Evolutionary conservation across 148 eudicot species (phyloP), one percentile per base, ranked within the genome.

Genomic region (Amaranthus hypochondriacus): DNA sequence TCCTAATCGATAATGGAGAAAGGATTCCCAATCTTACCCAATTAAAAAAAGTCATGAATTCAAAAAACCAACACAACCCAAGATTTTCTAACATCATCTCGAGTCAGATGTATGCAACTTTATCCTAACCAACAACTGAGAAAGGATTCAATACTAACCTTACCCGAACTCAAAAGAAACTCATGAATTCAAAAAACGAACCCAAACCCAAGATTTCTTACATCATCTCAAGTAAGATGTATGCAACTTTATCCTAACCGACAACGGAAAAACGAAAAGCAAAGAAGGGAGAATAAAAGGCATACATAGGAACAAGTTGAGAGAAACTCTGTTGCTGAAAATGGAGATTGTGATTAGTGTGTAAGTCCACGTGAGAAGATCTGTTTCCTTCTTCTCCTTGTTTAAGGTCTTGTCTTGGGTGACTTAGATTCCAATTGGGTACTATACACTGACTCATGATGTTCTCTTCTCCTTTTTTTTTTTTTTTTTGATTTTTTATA

Each of bases 321-420:
- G 83, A 59, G 77, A 56, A 68, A 75, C 21, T 58, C 55, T 74
- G 76, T 1, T 78, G 81, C 56, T 59, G 69, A 62, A 63, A 73
- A 13, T 56, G 77, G 51, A 28, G 39, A 28, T 39, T 62, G 44
- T 73, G 69, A 43, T 70, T 56, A 54, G 68, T 28, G 28, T 65
- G 51, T 18, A 42, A 77, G 75, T 81, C 73, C 77, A 84, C 85
- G 80, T 87, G 87, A 77, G 86, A 79, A 68, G 85, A 85, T 87
- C 76, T 89, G 66, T 83, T 81, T 49, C 78, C 78, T 18, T 77
- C 85, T 62, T 77, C 83, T 79, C 14, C 84, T 78, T 64, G 83
- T 72, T 43, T 63, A 39, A 74, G 65, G 69, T 75, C 79, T 82
- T 80, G 84, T 78, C 79, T 83, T 75, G 81, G 84, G 78, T 82